These are phyloP conservation scores for Hypoxylon sp. DNA, from an alignment of 2,329 filamentous ascomycete genomes.

Conservation along the genomic window DNA sequence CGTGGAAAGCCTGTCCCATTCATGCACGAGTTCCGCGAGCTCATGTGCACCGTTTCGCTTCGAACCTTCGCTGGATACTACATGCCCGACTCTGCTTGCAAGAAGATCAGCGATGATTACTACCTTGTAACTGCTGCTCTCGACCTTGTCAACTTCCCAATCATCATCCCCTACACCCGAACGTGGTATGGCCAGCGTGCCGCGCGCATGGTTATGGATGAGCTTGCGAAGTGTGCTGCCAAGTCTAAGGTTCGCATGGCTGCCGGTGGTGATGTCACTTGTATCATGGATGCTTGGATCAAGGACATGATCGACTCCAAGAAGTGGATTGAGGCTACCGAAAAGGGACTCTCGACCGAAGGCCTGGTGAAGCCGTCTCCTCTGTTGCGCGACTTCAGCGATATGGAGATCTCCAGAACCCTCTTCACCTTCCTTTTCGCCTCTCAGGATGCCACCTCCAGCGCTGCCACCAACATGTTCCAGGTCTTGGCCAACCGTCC, in stretches of 20 bases:
- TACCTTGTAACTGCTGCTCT: conserved; percentile 96
- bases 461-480: conserved; percentile 94
- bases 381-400: conserved; percentile 86
- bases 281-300: conserved; percentile 97
- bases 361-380: conserved; percentile 84
- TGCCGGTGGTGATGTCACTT: conserved; percentile 86
- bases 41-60: conserved; percentile 95
- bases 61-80: conserved; percentile 98
- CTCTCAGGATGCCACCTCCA: conserved; percentile 96
- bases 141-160: conserved; percentile 97
- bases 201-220: conserved; percentile 88
- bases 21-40: conserved; percentile 92
- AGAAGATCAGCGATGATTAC: conserved; percentile 96
- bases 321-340: conserved; percentile 83
- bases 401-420: conserved; percentile 93
- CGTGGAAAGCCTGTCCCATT: conserved; percentile 83
- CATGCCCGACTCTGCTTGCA: conserved; percentile 89
- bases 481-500: conserved; percentile 94
- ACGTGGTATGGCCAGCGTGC: conserved; percentile 98
- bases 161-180: conserved; percentile 95
- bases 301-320: conserved; percentile 89
- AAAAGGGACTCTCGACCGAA: conserved; percentile 77
- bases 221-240: conserved; percentile 91
- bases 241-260: conserved; percentile 95
- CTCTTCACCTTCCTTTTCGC: conserved; percentile 97